These are phyloP conservation scores for Macrotyloma uniflorum DNA, from an alignment of 306 rosid genomes.

Conservation along the genomic window DNA sequence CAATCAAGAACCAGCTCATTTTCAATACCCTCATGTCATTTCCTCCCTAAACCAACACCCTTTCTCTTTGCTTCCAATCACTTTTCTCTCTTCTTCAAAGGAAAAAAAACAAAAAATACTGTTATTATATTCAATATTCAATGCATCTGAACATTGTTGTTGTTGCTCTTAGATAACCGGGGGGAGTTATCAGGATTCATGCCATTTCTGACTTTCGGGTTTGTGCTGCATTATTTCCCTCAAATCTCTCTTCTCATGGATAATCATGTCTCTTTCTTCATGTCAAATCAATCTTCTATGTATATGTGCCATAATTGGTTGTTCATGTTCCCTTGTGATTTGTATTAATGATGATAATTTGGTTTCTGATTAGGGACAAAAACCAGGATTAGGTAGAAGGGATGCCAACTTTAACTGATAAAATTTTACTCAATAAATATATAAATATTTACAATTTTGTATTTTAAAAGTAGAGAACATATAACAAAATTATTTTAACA, in stretches of 20 bases:
- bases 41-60: constrained; percentile 39
- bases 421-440: no score
- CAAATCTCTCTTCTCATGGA: not conserved
- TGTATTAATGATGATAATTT: not conserved
- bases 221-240: constrained; percentile 33
- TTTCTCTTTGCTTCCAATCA: constrained; percentile 11
- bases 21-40: constrained; percentile 53
- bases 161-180: constrained; percentile 34
- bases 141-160: constrained; percentile 13
- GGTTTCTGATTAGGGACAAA: no score
- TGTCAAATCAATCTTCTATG: constrained; percentile 25
- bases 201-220: constrained; percentile 52
- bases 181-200: constrained; percentile 25
- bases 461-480: no score
- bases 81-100: constrained; percentile 25
- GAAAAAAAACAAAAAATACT: not conserved
- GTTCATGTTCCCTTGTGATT: constrained; percentile 12
- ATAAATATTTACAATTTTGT: no score
- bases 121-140: constrained; percentile 25
- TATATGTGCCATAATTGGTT: not conserved
- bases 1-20: constrained; percentile 53
- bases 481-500: no score
- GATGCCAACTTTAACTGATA: no score
- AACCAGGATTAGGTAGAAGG: no score
- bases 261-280: not conserved